Base-by-base conservation (phyloP, 768 basidiomycete genomes). In the Suillus bovinus region DNA sequence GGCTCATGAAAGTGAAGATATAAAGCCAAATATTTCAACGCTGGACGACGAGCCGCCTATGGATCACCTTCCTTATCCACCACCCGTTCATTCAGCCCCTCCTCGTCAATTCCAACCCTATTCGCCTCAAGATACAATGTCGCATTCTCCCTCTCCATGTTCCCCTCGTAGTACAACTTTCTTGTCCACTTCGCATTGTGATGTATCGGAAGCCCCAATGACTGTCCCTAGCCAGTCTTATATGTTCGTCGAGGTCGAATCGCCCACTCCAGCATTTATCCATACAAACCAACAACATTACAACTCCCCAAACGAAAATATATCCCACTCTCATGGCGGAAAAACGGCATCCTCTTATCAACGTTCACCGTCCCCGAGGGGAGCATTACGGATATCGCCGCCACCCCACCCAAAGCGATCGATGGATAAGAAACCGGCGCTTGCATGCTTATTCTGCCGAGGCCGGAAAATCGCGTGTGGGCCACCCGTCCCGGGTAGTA, bases 401-500 rank as follows among this genome's bases (percentile, higher is more conserved):
- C 36, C 34, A 13, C 69, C 70, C 2, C 70, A 68, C 29, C 8
- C 56, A 0, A 74, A 73, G 50, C 68, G 76, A 59, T 38, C 67
- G 4, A 47, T 73, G 29, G 75, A 78, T 59, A 85, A 84, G 76
- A 88, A 87, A 64, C 87, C 87, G 17, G 80, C 83, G 3, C 76
- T 88, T 1, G 87, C 87, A 1, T 88, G 87, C 64, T 74, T 86
- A 7, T 88, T 88, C 68, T 88, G 87, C 68, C 79, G 87, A 44
- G 86, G 85, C 6, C 78, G 87, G 46, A 88, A 88, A 74, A 89
- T 89, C 56, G 87, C 87, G 10, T 89, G 87, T 63, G 87, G 87
- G 0, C 82, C 86, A 13, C 84, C 86, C 3, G 66, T 78, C 14
- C 79, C 82, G 1, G 82, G 80, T 10, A 84, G 82, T 64, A 76